Evolutionary conservation across 495 filamentous ascomycete genomes (phyloP).

Genomic region (Hypoxylon subgilvum): DNA sequence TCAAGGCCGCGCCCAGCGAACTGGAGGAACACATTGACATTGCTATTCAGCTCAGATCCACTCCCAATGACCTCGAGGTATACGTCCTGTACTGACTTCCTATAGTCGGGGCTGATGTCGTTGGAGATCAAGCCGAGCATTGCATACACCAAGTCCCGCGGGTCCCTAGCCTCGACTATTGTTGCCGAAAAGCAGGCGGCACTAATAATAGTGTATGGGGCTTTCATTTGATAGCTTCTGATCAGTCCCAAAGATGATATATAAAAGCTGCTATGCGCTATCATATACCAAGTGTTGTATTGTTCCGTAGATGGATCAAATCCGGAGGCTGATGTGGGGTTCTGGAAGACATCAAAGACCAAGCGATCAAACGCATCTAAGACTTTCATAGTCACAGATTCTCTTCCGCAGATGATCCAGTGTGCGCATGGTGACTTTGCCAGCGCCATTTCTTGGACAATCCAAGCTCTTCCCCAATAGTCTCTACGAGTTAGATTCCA

Average conservation of each 20-base stretch:
- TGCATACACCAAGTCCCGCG: background rate
- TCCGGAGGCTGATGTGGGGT: too few species aligned
- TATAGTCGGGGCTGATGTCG: background rate
- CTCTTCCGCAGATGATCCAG: conserved; percentile 1
- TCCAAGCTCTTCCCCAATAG: conserved; percentile 2
- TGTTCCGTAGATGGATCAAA: too few species aligned
- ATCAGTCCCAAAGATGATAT: too few species aligned
- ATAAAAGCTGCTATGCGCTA: too few species aligned
- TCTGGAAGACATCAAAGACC: too few species aligned
- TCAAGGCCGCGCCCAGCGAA: background rate
- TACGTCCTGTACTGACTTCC: background rate
- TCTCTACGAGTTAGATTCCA: background rate
- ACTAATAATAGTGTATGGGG: background rate
- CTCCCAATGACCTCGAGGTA: background rate
- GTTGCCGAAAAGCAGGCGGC: background rate
- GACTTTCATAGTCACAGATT: background rate
- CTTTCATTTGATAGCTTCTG: background rate
- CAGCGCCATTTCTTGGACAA: conserved; percentile 2
- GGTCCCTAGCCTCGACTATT: background rate
- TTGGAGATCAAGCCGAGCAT: background rate
- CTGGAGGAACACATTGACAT: background rate
- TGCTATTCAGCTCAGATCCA: too few species aligned
- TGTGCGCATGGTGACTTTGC: background rate
- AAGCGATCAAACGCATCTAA: background rate
- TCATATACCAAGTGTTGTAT: too few species aligned